These are phyloP conservation scores for Sporothrix pseudoabietina DNA, from an alignment of 2,329 filamentous ascomycete genomes.

Conservation along the genomic window DNA sequence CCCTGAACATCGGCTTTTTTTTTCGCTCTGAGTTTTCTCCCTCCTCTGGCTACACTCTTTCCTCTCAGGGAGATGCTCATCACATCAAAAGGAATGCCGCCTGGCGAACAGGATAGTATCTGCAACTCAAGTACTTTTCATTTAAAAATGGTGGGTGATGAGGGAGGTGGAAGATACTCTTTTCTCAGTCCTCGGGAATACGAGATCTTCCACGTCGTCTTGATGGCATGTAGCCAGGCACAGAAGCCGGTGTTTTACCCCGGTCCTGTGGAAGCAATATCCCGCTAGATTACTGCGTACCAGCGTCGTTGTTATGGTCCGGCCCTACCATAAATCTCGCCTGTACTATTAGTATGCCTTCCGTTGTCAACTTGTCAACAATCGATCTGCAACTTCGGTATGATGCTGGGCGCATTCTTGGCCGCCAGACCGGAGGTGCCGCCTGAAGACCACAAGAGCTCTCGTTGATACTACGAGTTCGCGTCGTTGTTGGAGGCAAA, in stretches of 20 bases:
- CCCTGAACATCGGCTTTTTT: conserved; percentile 24
- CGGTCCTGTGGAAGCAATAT: background rate
- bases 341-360: background rate
- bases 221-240: background rate
- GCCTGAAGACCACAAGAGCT: conserved; percentile 8
- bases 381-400: background rate
- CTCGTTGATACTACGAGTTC: background rate
- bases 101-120: background rate
- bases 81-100: background rate
- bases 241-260: background rate
- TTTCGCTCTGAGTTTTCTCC: background rate
- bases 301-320: background rate
- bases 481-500: conserved; percentile 2
- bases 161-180: background rate
- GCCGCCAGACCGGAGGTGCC: background rate
- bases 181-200: background rate
- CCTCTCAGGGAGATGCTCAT: background rate
- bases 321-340: background rate
- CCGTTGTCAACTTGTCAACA: background rate
- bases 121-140: background rate
- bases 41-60: background rate
- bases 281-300: background rate
- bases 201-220: background rate
- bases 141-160: background rate
- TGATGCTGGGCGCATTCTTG: background rate